Evolutionary conservation across 2,329 filamentous ascomycete species (phyloP), one percentile per base, ranked within the genome.

Genomic region (Hypoxylon sp.): DNA sequence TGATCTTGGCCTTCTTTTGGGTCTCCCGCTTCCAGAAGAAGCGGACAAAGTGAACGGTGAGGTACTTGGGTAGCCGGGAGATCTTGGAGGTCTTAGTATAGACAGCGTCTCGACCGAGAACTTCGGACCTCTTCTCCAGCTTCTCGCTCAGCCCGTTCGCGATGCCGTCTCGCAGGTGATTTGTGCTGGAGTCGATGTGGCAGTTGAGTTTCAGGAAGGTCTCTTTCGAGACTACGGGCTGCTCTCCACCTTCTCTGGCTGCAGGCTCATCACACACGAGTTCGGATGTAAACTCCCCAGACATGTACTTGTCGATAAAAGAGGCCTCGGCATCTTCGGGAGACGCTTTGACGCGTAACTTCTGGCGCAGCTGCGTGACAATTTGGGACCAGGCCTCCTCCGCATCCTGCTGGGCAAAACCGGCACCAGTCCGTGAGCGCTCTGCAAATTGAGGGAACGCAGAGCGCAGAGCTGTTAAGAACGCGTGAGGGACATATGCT

Each of bases 381-480:
- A 99, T 96, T 77, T 98, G 95, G 18, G 95, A 96, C 93, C 95
- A 99, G 48, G 95, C 96, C 79, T 99, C 96, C 79, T 99, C 96
- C 0, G 96, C 96, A 81, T 99, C 96, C 80, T 99, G 96, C 80
- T 99, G 96, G n/a, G 96, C 94, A 75, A 91, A 98, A 5, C 92
- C 93, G 61, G 90, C 85, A 20, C 93, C 92, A 30, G 90, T 90
- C 77, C 92, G 94, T 58, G 93, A 88, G 74, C 88, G 91, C 80
- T 99, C 93, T 9, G 93, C 93, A 76, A 99, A 99, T 76, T 98
- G 96, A 8, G 96, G 96, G 75, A 93, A 97, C 0, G 89, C 85
- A 26, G 84, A 84, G 65, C 95, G 90, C 14, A 99, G 85, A 3
- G 93, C 87, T 72, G 89, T 89, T 64, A 99, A 84, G 73, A 99